Percentiles rank a stretch among this genome's conserved stretches.
These are phyloP conservation scores for Singerocomus inundabilis DNA, from an alignment of 1,284 basidiomycete genomes.

Conservation along the genomic window DNA sequence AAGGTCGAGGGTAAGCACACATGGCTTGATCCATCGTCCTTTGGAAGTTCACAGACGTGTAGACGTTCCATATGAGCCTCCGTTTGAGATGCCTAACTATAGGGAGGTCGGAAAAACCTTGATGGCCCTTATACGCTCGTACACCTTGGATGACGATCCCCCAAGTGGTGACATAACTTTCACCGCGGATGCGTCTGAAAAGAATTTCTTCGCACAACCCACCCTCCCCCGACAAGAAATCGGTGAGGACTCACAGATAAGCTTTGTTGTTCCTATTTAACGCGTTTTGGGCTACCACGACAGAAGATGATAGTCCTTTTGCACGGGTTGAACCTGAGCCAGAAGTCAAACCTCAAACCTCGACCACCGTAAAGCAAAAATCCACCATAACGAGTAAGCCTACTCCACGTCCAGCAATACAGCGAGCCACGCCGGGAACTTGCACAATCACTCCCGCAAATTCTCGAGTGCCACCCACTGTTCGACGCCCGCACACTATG, in stretches of 20 bases:
- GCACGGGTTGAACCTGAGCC: slow-evolving; percentile 14
- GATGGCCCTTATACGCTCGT: slow-evolving; percentile 41
- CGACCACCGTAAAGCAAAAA: slow-evolving; percentile 2
- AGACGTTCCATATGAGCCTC: slow-evolving; percentile 54
- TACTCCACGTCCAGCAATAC: slow-evolving; percentile 6
- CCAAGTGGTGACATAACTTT: slow-evolving; percentile 29
- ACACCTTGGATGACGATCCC: slow-evolving; percentile 37
- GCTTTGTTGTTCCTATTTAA: background rate
- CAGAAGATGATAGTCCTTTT: slow-evolving; percentile 33
- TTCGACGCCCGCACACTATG: slow-evolving; percentile 9
- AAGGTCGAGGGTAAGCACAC: slow-evolving; percentile 55
- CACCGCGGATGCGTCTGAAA: slow-evolving; percentile 31
- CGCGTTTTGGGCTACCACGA: background rate
- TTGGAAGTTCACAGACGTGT: background rate
- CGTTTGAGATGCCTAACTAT: slow-evolving; percentile 58
- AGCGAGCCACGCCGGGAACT: slow-evolving; percentile 4
- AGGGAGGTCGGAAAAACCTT: slow-evolving; percentile 49
- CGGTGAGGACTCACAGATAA: slow-evolving; percentile 26
- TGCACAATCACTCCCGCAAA: slow-evolving; percentile 4
- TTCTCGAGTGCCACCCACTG: slow-evolving; percentile 10
- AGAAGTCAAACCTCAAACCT: slow-evolving; percentile 10
- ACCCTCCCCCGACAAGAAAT: slow-evolving; percentile 35
- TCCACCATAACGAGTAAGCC: background rate
- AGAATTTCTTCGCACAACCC: slow-evolving; percentile 17
- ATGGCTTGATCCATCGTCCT: background rate